A percentile compares a stretch with the other conserved stretches of the same genome.
These are phyloP conservation scores for Salix udensis DNA, from an alignment of 345 rosid species.

Conservation along the genomic window DNA sequence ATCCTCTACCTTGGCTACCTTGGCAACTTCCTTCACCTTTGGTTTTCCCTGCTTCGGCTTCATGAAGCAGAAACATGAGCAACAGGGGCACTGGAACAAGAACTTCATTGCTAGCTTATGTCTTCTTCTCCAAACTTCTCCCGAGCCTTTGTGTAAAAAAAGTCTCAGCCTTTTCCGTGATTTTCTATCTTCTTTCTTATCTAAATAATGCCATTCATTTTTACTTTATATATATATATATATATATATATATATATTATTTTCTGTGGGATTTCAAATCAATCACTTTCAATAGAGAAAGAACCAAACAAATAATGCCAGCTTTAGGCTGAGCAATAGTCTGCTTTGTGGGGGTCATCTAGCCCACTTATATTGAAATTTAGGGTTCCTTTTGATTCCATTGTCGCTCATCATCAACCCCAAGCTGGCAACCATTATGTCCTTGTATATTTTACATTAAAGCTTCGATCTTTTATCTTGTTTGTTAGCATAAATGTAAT, in stretches of 20 bases:
- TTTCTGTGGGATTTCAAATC: conserved; percentile 50
- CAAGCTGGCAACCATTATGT: conserved; percentile 42
- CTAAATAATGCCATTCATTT: neutral
- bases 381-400: conserved; percentile 15
- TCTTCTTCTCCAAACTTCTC: conserved; percentile 1
- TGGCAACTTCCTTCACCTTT: conserved; percentile 36
- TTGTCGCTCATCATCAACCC: conserved; percentile 18
- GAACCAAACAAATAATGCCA: conserved; percentile 30
- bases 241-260: no score
- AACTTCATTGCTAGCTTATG: conserved; percentile 56
- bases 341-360: conserved; percentile 35
- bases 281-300: conserved; percentile 47
- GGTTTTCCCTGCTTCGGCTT: conserved; percentile 66
- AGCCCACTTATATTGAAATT: conserved; percentile 10
- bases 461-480: neutral
- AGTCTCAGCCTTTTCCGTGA: conserved; percentile 2
- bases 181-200: conserved; percentile 11
- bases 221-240: neutral
- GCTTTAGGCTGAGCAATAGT: conserved; percentile 5
- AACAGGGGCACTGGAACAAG: conserved; percentile 84
- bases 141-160: neutral
- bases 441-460: neutral
- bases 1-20: conserved; percentile 8
- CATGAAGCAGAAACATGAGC: conserved; percentile 84
- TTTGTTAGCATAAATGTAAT: neutral